Conservation (phyloP, 75 land plant species). For the Gnetum montanum region DNA sequence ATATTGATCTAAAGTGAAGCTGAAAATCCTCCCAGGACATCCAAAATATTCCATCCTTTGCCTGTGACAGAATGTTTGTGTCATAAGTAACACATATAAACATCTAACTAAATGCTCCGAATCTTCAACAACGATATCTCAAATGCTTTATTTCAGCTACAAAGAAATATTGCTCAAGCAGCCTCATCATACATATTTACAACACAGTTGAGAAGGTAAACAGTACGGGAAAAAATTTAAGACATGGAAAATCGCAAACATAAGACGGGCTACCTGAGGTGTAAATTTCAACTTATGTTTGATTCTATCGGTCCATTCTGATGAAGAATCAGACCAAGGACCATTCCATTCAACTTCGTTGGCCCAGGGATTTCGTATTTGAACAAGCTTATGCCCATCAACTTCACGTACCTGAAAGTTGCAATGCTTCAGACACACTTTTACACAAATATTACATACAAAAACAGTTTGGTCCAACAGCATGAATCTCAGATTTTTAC, state of each 20-base stretch:
- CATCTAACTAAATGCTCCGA: background rate
- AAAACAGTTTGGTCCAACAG: background rate
- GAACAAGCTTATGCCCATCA: conserved; percentile 97
- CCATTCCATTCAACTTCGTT: conserved; percentile 99
- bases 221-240: too few species aligned
- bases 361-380: conserved; percentile 99
- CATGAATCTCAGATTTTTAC: too few species aligned
- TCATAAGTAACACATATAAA: too few species aligned
- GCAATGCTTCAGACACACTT: conserved; percentile 1
- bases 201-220: too few species aligned
- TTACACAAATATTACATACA: background rate
- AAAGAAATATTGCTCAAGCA: too few species aligned
- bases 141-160: too few species aligned
- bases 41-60: conserved; percentile 99
- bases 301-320: conserved; percentile 98
- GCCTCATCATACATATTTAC: too few species aligned
- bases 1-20: conserved; percentile 93
- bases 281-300: conserved; percentile 92
- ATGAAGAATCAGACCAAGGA: conserved; percentile 96
- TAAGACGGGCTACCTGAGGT: conserved; percentile 98
- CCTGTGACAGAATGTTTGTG: conserved; percentile 51
- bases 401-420: conserved; percentile 86
- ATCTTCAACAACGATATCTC: background rate
- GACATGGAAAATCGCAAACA: too few species aligned
- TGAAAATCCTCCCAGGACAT: conserved; percentile 99